These are phyloP conservation scores for Wickerhamiella pararugosa DNA, from an alignment of 1,139 yeast species.

Conservation along the genomic window DNA sequence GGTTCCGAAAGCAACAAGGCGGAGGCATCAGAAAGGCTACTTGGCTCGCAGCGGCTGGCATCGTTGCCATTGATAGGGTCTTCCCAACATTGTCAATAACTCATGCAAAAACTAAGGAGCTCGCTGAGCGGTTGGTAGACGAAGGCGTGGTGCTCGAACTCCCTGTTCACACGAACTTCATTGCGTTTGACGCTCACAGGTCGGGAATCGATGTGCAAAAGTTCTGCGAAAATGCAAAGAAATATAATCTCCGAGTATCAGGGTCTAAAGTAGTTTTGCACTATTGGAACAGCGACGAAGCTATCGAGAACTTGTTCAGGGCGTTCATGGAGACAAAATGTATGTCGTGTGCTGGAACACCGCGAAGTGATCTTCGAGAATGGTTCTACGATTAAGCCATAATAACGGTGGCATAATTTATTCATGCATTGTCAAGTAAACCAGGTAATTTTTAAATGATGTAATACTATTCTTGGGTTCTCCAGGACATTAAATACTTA, in stretches of 20 bases:
- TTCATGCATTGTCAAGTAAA: too few species aligned
- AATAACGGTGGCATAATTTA: neutral
- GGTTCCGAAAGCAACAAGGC: conserved; percentile 85
- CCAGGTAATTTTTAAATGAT: too few species aligned
- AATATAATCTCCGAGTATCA: conserved; percentile 50
- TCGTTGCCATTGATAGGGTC: conserved; percentile 61
- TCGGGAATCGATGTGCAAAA: conserved; percentile 46
- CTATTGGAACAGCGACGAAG: conserved; percentile 54
- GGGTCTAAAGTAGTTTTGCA: conserved; percentile 72
- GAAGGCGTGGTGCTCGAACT: conserved; percentile 44
- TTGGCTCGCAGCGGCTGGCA: conserved; percentile 67
- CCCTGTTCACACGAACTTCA: conserved; percentile 81
- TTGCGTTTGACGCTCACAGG: conserved; percentile 52
- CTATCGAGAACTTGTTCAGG: conserved; percentile 46
- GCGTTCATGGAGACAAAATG: too few species aligned
- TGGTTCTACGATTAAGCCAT: neutral
- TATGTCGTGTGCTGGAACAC: too few species aligned
- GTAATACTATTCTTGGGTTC: too few species aligned
- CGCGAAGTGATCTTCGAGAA: neutral
- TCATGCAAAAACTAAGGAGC: conserved; percentile 51
- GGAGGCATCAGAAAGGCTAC: conserved; percentile 94
- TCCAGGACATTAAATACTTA: neutral
- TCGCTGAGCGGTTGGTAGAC: conserved; percentile 41
- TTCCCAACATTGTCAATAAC: conserved; percentile 45
- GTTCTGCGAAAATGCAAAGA: conserved; percentile 40